Conservation (phyloP, 495 filamentous ascomycete species). For the Polyplosphaeria fusca region DNA sequence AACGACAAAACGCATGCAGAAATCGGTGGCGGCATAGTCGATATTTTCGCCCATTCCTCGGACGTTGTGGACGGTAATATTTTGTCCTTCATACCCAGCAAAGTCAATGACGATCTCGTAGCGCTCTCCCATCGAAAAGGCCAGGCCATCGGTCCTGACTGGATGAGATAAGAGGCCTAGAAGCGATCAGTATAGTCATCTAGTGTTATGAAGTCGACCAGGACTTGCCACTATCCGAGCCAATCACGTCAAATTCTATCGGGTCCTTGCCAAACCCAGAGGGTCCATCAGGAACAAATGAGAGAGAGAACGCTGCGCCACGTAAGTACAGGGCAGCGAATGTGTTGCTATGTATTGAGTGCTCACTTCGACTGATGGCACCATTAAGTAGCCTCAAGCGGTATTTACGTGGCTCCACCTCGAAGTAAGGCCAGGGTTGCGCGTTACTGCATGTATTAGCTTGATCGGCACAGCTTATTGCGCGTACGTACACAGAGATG, state of each 20-base stretch:
- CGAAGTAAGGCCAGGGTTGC: constrained; percentile 40
- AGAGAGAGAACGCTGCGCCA: constrained; percentile 43
- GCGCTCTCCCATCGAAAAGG: constrained; percentile 53
- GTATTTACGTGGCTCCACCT: constrained; percentile 57
- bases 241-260: constrained; percentile 55
- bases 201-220: background rate
- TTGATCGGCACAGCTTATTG: background rate
- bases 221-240: constrained; percentile 46
- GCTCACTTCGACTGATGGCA: constrained; percentile 34
- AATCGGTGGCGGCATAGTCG: constrained; percentile 49
- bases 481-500: constrained; percentile 42
- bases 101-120: constrained; percentile 59
- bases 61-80: constrained; percentile 48
- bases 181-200: background rate
- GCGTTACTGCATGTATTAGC: constrained; percentile 9
- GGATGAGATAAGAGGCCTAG: constrained; percentile 43
- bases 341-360: background rate
- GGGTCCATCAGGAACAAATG: constrained; percentile 32
- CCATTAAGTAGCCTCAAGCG: constrained; percentile 54
- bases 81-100: constrained; percentile 46
- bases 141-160: constrained; percentile 38
- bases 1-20: constrained; percentile 55
- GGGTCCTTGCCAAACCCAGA: constrained; percentile 30
- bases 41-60: constrained; percentile 44
- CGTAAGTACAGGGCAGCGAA: background rate